Evolutionary conservation across 2,329 filamentous ascomycete species (phyloP).

Genomic region (Talaromyces sp.): DNA sequence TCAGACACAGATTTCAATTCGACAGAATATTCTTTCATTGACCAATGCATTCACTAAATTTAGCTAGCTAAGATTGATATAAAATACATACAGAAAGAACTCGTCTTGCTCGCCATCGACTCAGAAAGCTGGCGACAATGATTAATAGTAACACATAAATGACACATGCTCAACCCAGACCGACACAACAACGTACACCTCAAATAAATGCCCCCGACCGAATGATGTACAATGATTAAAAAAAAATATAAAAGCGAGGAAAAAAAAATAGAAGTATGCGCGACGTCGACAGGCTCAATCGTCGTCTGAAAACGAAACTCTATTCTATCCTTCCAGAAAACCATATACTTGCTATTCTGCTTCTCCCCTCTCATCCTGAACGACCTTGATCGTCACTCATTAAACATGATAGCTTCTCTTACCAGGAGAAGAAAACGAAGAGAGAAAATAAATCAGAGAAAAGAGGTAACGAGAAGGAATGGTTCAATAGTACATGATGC

Average conservation of each 20-base stretch:
- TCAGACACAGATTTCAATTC: background rate
- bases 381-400: conserved; percentile 9
- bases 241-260: background rate
- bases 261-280: background rate
- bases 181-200: background rate
- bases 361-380: conserved; percentile 1
- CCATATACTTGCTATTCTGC: background rate
- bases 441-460: background rate
- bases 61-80: background rate
- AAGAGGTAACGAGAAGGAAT: background rate
- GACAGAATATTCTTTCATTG: background rate
- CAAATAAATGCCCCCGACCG: background rate
- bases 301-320: background rate
- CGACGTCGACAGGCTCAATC: background rate
- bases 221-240: background rate
- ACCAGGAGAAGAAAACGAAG: conserved; percentile 2
- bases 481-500: background rate
- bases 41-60: background rate
- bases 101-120: background rate
- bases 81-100: background rate
- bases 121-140: background rate
- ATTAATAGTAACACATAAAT: background rate
- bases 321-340: background rate
- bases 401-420: conserved; percentile 8
- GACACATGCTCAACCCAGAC: background rate